A percentile compares a stretch with the other conserved stretches of the same genome.
These are phyloP conservation scores for Narthecium ossifragum DNA, from an alignment of 106 monocot species.

Conservation along the genomic window DNA sequence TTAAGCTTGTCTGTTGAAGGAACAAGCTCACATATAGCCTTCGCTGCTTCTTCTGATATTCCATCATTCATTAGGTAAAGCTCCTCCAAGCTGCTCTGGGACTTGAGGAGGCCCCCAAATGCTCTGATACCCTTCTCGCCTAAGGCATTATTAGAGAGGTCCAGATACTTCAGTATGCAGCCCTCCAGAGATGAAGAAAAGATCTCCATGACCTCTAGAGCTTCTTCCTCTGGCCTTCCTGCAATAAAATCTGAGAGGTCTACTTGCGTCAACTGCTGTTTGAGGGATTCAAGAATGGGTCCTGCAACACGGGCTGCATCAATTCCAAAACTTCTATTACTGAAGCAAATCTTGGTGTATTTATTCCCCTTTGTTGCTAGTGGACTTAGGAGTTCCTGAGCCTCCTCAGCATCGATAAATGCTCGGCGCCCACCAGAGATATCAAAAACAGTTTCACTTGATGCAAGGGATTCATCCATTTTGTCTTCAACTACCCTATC, in stretches of 20 bases:
- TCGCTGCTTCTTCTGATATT: constrained; percentile 91
- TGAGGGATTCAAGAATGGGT: constrained; percentile 66
- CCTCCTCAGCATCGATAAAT: constrained; percentile 83
- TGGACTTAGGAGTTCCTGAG: constrained; percentile 53
- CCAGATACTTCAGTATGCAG: constrained; percentile 36
- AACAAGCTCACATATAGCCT: constrained; percentile 69
- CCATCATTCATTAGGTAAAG: constrained; percentile 91
- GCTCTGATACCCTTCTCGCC: constrained; percentile 96
- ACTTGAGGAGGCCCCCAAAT: constrained; percentile 64
- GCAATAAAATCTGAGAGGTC: constrained; percentile 92
- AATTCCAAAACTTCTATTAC: constrained; percentile 86
- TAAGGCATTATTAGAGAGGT: constrained; percentile 89
- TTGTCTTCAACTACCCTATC: not conserved
- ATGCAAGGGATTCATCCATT: not conserved
- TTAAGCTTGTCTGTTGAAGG: constrained; percentile 70
- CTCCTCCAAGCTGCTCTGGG: constrained; percentile 71
- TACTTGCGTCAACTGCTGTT: constrained; percentile 55
- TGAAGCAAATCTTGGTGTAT: constrained; percentile 70
- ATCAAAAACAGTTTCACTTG: constrained; percentile 45
- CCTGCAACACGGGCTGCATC: constrained; percentile 67
- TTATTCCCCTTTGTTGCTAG: constrained; percentile 43
- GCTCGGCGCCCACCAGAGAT: constrained; percentile 67
- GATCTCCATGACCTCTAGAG: constrained; percentile 91
- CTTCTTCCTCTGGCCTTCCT: constrained; percentile 82
- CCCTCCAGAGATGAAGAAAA: constrained; percentile 71